Percentiles rank a stretch among this genome's conserved stretches.
Evolutionary conservation across 441 rosid species (phyloP).

Genomic region (Eutrema salsugineum): DNA sequence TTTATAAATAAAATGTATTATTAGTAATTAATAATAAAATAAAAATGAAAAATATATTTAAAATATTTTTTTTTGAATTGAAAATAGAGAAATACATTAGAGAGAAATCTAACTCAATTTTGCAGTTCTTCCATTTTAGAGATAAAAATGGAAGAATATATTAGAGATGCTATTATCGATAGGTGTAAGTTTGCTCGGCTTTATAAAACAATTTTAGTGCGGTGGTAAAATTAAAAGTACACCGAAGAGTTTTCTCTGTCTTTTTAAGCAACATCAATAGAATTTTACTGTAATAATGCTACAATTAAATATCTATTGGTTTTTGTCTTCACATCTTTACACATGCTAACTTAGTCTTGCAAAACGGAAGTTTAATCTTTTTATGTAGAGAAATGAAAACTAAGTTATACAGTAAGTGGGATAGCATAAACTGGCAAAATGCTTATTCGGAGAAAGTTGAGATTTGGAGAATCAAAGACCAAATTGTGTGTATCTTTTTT

Average conservation of each 20-base stretch:
- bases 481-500: constrained; percentile 14
- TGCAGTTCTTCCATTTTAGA: no score
- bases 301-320: neutral
- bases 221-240: neutral
- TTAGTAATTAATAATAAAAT: no score
- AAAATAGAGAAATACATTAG: no score
- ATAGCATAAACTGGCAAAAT: constrained; percentile 26
- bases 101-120: no score
- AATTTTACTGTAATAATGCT: neutral
- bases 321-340: neutral
- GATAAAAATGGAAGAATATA: no score
- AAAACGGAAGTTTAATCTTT: neutral
- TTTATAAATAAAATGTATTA: no score
- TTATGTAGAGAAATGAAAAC: neutral
- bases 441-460: constrained; percentile 23
- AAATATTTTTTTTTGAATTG: no score
- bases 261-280: neutral
- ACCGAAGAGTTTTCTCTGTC: neutral
- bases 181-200: neutral
- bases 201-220: neutral
- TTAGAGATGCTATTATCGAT: no score
- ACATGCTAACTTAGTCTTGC: neutral
- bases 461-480: constrained; percentile 30
- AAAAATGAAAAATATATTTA: no score
- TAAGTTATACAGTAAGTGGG: constrained; percentile 13